Conservation (phyloP, 768 basidiomycete species). For the Trametes meyenii region DNA sequence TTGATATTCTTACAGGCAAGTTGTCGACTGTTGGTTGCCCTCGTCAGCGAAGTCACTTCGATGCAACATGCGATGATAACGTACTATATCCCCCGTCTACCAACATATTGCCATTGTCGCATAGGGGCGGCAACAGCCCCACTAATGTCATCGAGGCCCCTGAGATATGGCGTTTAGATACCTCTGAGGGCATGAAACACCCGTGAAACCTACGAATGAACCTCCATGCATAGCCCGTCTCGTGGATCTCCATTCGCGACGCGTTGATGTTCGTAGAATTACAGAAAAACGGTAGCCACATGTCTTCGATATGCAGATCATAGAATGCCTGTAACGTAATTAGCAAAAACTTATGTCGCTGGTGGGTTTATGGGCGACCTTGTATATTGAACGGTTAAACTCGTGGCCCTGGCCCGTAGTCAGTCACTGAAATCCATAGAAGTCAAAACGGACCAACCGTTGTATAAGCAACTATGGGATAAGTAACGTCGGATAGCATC, state of each 20-base stretch:
- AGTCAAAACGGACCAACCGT: slow-evolving; percentile 51
- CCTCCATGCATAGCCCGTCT: slow-evolving; percentile 98
- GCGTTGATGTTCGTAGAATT: slow-evolving; percentile 98
- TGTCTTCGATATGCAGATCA: slow-evolving; percentile 93
- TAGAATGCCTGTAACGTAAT: slow-evolving; percentile 71
- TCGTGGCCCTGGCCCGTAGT: slow-evolving; percentile 75
- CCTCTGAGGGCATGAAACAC: background rate
- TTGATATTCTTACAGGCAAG: slow-evolving; percentile 59
- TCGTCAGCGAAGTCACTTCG: slow-evolving; percentile 8
- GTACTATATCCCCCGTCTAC: slow-evolving; percentile 89
- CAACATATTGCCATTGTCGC: slow-evolving; percentile 90
- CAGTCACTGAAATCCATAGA: background rate
- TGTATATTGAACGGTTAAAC: slow-evolving; percentile 94
- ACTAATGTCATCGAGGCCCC: slow-evolving; percentile 98
- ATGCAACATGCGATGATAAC: slow-evolving; percentile 28
- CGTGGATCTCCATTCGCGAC: slow-evolving; percentile 96
- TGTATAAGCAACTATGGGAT: slow-evolving; percentile 90
- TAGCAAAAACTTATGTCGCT: background rate
- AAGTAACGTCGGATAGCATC: slow-evolving; percentile 90
- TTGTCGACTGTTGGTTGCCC: slow-evolving; percentile 69
- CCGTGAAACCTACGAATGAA: slow-evolving; percentile 65
- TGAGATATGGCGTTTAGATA: slow-evolving; percentile 29
- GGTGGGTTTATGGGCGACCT: slow-evolving; percentile 45
- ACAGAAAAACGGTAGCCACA: slow-evolving; percentile 99
- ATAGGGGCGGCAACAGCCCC: slow-evolving; percentile 91